Evolutionary conservation across 2,329 filamentous ascomycete species (phyloP), one percentile per base, ranked within the genome.

Genomic region (Aspergillus luchuensis): DNA sequence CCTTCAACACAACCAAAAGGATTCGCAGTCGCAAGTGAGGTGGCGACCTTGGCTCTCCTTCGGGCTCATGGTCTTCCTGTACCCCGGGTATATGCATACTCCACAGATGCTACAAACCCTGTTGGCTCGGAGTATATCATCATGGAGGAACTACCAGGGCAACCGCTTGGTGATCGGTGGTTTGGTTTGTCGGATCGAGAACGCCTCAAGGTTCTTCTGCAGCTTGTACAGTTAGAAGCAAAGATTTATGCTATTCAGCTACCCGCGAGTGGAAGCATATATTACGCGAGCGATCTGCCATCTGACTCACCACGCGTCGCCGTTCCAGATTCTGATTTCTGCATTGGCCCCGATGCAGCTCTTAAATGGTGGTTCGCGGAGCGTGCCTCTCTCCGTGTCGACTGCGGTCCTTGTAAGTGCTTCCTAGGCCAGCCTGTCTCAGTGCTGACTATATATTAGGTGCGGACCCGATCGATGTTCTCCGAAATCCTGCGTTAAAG

Each of bases 81-180:
- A 4, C 53, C 53, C 25, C 53, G 38, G 4, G 39, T 56, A n/a
- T 43, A 56, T 47, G 38, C 39, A 23, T 56, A 47, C 17, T 56
- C 53, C 17, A 56, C 28, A 43, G 53, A 56, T 56, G 53, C 53
- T 21, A 15, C 3, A 8, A 56, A 45, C 7, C 39, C 41, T 15
- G 53, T 56, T 56, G 53, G 53, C 39, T 56, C 53, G 15, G 53
- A 47, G 41, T 56, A 56, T n/a, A 47, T 56, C 5, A 47, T 47
- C 53, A 56, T 56, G 53, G 53, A 56, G 25, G 48, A 56, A 17
- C 19, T 56, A 47, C 53, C 53, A n/a, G 53, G 53, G n/a, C 17
- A 41, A 48, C 53, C 41, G n/a, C 43, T 56, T 7, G 53, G 41
- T 36, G 41, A 43, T 8, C 17, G 17, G 7, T 56, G 41, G 53